These are phyloP conservation scores for Rutstroemia sp. DNA, from an alignment of 2,329 filamentous ascomycete species.

Conservation along the genomic window DNA sequence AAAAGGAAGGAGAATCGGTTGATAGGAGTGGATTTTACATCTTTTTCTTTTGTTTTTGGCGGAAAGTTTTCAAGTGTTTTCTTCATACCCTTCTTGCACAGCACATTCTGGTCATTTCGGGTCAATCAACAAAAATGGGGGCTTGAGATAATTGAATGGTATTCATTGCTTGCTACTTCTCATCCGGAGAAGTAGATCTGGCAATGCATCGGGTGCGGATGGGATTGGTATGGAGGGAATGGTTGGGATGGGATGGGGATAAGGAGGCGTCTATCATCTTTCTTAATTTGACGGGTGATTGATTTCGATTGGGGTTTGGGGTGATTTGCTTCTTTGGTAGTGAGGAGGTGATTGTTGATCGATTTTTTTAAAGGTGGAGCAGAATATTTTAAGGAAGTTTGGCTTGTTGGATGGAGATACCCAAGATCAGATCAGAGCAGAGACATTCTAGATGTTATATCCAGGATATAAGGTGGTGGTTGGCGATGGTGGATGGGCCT, in stretches of 20 bases:
- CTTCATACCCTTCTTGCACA: slow-evolving; percentile 10
- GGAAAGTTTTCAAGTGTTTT: slow-evolving; percentile 1
- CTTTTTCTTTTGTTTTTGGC: slow-evolving; percentile 8
- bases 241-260: not conserved
- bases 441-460: not conserved
- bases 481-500: not conserved
- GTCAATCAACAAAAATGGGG: slow-evolving; percentile 4
- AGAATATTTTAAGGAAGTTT: not conserved
- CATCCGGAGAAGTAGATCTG: not conserved
- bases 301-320: not conserved
- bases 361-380: not conserved
- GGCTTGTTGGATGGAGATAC: slow-evolving; percentile 10
- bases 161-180: slow-evolving; percentile 3
- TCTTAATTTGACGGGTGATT: not conserved
- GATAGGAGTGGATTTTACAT: not conserved
- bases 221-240: not conserved
- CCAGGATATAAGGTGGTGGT: not conserved
- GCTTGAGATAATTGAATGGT: slow-evolving; percentile 1
- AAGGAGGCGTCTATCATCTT: not conserved
- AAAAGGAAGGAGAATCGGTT: not conserved
- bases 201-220: slow-evolving; percentile 1
- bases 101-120: slow-evolving; percentile 4
- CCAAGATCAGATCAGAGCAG: slow-evolving; percentile 8
- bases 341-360: not conserved
- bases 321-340: slow-evolving; percentile 3